phyloP scores from a whole-genome alignment of 495 filamentous ascomycete species.

The Beverwykella pulmonaria region DNA sequence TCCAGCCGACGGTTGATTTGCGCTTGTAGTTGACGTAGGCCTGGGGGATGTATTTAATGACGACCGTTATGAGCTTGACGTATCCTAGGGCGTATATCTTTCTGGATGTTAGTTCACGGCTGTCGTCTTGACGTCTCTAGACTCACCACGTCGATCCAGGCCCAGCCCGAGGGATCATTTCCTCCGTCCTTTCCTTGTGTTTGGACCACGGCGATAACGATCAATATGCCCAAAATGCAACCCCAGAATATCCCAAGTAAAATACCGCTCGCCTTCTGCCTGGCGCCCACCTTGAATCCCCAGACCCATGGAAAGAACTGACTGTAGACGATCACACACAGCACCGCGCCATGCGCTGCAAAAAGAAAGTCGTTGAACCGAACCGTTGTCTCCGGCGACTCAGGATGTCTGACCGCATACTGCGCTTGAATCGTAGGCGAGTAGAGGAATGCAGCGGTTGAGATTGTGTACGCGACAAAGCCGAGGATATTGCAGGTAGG shows the following conservation, averaged over 20 bases:
- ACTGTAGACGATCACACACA: constrained; percentile 66
- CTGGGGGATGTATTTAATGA: constrained; percentile 92
- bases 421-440: constrained; percentile 75
- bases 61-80: constrained; percentile 83
- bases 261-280: constrained; percentile 62
- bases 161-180: constrained; percentile 60
- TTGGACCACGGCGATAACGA: constrained; percentile 58
- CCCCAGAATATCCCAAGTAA: constrained; percentile 70
- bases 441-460: constrained; percentile 72
- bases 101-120: neutral
- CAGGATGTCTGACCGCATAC: constrained; percentile 80
- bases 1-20: constrained; percentile 84
- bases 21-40: constrained; percentile 74
- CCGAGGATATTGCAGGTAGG: constrained; percentile 80
- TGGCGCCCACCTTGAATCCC: constrained; percentile 67
- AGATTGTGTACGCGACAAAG: constrained; percentile 77
- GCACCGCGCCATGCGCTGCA: constrained; percentile 71
- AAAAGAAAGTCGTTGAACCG: constrained; percentile 89
- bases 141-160: constrained; percentile 79
- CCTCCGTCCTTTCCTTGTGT: constrained; percentile 56
- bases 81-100: constrained; percentile 81
- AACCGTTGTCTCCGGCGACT: constrained; percentile 75
- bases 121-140: neutral
- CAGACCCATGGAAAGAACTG: constrained; percentile 75
- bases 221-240: constrained; percentile 59